Base-by-base conservation (phyloP, 306 rosid species). In the Vigna reflexopilosa region DNA sequence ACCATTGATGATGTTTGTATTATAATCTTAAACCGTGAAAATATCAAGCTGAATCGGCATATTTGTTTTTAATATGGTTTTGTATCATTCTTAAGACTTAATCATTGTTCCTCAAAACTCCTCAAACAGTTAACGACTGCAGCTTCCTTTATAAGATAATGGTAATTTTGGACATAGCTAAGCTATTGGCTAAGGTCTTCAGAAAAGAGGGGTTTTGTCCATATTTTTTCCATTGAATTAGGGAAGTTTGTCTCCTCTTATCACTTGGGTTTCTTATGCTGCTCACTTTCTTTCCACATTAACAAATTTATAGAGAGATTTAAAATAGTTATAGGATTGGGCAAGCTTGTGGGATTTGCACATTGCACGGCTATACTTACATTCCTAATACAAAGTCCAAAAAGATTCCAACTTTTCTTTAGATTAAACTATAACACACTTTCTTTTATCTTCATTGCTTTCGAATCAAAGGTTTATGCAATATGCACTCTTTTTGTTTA, bases 171-270 rank as follows among this genome's bases (percentile, higher is more conserved):
- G 76, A 73, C 38, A 63, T 52, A 62, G 42, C 19, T 15, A 69
- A n/a, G 24, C 81, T 61, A 82, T 24, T 75, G 75, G 84, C 36
- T 54, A 8, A 32, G 49, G 61, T 48, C 9, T 75, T 69, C 88
- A 77, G 79, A 79, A 86, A 84, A 83, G 85, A 77, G 71, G 83
- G 90, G 15, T 58, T 76, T 47, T 59, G 87, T 81, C 58, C n/a
- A 17, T 47, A 75, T 32, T 58, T 15, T 77, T 72, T 11, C 78
- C 67, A 68, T 45, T 63, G 42, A 84, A 61, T 26, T 28, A 24
- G 13, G 84, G 76, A 28, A 20, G 3, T 17, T 13, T 80, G 76
- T 83, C 81, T 7, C 70, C 78, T 13, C 70, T 52, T 12, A 17
- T 61, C 62, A 51, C 50, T 51, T 51, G 3, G 7, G 9, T 56